phyloP scores from a whole-genome alignment of 768 basidiomycete genomes.

The Tricholoma furcatifolium region DNA sequence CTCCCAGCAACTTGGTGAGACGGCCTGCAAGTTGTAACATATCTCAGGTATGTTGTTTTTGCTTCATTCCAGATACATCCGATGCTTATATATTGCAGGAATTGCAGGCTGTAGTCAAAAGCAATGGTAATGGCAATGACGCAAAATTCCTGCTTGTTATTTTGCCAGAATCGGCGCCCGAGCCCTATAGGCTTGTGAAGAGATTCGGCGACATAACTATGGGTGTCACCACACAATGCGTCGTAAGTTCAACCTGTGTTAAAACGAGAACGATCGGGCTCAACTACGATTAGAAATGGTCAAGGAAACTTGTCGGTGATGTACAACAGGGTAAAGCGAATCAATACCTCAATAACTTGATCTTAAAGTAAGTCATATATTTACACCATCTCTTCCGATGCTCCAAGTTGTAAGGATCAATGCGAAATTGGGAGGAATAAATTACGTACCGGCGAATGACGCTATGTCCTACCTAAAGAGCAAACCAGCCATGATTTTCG shows the following conservation, averaged over 20 bases:
- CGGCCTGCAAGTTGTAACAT: too few species aligned
- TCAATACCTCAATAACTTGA: conserved; percentile 65
- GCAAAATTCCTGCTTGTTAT: conserved; percentile 27
- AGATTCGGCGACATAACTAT: conserved; percentile 38
- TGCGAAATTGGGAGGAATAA: conserved; percentile 65
- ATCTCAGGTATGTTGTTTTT: too few species aligned
- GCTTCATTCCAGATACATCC: too few species aligned
- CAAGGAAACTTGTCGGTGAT: conserved; percentile 20
- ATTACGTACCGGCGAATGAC: conserved; percentile 43
- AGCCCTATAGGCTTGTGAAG: conserved; percentile 29
- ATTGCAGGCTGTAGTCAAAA: conserved; percentile 10
- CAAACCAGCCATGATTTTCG: conserved; percentile 60
- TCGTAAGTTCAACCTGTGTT: conserved; percentile 36
- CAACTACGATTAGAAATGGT: conserved; percentile 23
- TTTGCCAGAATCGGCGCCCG: conserved; percentile 28
- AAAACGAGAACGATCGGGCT: not conserved
- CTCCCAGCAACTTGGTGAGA: too few species aligned
- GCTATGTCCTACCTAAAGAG: conserved; percentile 31
- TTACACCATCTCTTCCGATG: not conserved
- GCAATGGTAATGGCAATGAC: not conserved
- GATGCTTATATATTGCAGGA: not conserved
- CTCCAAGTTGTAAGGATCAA: conserved; percentile 45
- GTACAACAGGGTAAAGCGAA: conserved; percentile 18
- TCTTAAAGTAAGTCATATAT: conserved; percentile 47
- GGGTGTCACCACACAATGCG: conserved; percentile 64